Evolutionary conservation across 2,329 filamentous ascomycete genomes (phyloP), one percentile per base, ranked within the genome.

Genomic region (Colletotrichum somersetense): DNA sequence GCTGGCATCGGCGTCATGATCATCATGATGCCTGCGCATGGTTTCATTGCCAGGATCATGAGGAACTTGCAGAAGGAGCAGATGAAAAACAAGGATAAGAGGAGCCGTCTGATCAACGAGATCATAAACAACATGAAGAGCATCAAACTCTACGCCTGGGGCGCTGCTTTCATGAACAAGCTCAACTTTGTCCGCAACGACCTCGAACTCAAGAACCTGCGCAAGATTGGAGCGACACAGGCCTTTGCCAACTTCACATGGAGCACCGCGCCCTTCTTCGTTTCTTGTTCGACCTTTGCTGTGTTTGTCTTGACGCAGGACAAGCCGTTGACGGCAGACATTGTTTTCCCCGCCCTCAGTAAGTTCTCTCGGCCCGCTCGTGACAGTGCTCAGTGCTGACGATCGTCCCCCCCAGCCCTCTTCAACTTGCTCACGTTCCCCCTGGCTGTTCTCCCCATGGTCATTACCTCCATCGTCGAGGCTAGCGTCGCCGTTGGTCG

Each of bases 101-200:
- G 96, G 79, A 97, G 95, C 58, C 91, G 96, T 62, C 85, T 99
- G 71, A 98, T 98, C 87, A 97, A 96, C 8, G 96, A 99, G 82
- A 99, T 99, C 75, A 87, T 99, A 79, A 98, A 97, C 86, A 98
- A 98, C 83, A 99, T 99, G 93, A 99, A 99, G 86, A 97, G 95
- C 80, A 96, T 99, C 85, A 99, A 99, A 85, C 89, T 99, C 26
- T 99, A 98, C 80, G 96, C 96, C 40, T 99, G 96, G 96, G 96
- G 95, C 42, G 92, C 92, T 40, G 96, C 96, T 18, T 99, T 99
- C 80, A 97, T 98, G 91, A 96, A 95, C 82, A 97, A 97, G 83
- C 90, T 99, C 71, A 98, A 96, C 83, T 93, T 93, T 80, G 95
- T 99, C 73, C 91, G 96, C 82, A 99, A 99, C 82, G 96, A 99